phyloP scores from a whole-genome alignment of 2,329 filamentous ascomycete species.

The Epichloe hybrida region DNA sequence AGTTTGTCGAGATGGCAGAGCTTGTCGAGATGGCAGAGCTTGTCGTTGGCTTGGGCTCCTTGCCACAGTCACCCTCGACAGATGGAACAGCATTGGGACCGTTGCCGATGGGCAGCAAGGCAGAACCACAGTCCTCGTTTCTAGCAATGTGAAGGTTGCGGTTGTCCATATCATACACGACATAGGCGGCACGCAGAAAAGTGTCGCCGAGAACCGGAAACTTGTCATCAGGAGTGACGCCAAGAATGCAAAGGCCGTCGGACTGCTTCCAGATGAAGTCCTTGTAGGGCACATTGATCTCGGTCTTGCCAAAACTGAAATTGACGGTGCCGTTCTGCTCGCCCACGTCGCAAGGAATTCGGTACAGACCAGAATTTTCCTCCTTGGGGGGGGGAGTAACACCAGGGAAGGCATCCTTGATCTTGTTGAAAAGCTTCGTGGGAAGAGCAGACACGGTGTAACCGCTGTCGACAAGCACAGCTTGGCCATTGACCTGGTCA shows the following conservation, averaged over 20 bases:
- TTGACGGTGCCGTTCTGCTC: constrained; percentile 27
- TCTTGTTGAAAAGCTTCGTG: constrained; percentile 32
- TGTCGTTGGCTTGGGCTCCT: constrained; percentile 7
- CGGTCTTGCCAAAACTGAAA: constrained; percentile 32
- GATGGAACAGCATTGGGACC: constrained; percentile 24
- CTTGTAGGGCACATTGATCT: constrained; percentile 29
- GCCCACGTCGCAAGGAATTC: constrained; percentile 30
- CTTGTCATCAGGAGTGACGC: constrained; percentile 29
- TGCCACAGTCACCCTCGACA: constrained; percentile 17
- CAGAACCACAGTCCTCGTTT: constrained; percentile 24
- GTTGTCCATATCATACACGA: constrained; percentile 30
- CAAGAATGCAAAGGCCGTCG: constrained; percentile 25
- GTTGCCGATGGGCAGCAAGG: constrained; percentile 23
- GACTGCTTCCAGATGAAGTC: constrained; percentile 32
- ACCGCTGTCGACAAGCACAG: constrained; percentile 51
- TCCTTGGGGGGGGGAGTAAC: constrained; percentile 8
- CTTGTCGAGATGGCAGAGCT: constrained; percentile 4
- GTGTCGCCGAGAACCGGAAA: constrained; percentile 29
- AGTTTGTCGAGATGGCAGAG: constrained; percentile 8
- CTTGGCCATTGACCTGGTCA: constrained; percentile 19
- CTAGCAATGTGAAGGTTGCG: constrained; percentile 23
- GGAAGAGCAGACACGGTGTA: constrained; percentile 56
- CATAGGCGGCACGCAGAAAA: constrained; percentile 31
- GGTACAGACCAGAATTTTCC: constrained; percentile 25
- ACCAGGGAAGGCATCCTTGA: constrained; percentile 27